Percentiles rank a stretch among this genome's conserved stretches.
These are phyloP conservation scores for Hyphopichia wangnamkhiaoensis DNA, from an alignment of 1,139 yeast species.

Conservation along the genomic window DNA sequence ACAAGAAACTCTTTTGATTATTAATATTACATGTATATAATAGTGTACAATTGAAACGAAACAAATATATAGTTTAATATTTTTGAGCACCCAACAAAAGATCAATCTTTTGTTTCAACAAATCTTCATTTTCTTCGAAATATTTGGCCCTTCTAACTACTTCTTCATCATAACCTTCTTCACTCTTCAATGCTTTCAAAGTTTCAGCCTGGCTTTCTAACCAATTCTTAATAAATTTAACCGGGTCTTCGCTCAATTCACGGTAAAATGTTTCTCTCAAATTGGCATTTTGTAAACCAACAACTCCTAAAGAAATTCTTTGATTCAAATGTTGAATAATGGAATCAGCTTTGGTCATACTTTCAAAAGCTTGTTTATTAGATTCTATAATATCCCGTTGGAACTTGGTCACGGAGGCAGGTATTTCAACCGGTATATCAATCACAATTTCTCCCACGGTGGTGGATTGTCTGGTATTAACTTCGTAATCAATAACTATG, in stretches of 20 bases:
- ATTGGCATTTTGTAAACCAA: conserved; percentile 61
- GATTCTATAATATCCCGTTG: conserved; percentile 42
- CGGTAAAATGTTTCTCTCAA: conserved; percentile 60
- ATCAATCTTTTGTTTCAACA: conserved; percentile 75
- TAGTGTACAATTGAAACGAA: background rate
- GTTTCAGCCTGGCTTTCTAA: conserved; percentile 74
- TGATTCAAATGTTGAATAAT: conserved; percentile 58
- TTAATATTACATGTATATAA: conserved; percentile 1
- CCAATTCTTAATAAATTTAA: conserved; percentile 71
- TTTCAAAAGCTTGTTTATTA: conserved; percentile 41
- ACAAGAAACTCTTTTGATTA: too few species aligned
- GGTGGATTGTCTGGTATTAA: conserved; percentile 72
- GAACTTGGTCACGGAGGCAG: conserved; percentile 41
- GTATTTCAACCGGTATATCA: conserved; percentile 69
- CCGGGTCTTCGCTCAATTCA: conserved; percentile 75
- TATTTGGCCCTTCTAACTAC: conserved; percentile 80
- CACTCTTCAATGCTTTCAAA: conserved; percentile 75
- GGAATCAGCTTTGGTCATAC: conserved; percentile 45
- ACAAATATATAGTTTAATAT: background rate
- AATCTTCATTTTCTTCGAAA: conserved; percentile 66
- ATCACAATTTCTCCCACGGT: conserved; percentile 80
- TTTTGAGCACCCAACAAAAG: conserved; percentile 51
- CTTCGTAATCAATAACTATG: conserved; percentile 68
- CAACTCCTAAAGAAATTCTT: conserved; percentile 62
- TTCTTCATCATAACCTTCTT: conserved; percentile 90